Base-by-base conservation (phyloP, 768 basidiomycete species). In the Fistulinella prunicolor region DNA sequence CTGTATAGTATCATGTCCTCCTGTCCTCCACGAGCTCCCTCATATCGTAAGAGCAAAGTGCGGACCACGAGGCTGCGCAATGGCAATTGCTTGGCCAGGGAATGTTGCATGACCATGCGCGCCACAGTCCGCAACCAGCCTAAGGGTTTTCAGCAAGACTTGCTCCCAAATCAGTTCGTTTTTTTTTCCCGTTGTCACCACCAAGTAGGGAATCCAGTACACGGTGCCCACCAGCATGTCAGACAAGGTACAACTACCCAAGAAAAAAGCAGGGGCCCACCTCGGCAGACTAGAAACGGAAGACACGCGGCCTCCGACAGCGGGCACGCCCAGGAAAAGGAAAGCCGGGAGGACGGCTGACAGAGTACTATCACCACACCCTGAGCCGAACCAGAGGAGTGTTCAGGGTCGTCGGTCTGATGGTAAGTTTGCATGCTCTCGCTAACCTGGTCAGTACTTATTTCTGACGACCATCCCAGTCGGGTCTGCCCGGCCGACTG, bases 331-430 rank as follows among this genome's bases (percentile, higher is more conserved):
- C 24, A 68, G 50, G 54, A 66, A 66, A 54, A 65, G 65, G 52
- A 66, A 65, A 50, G 39, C 60, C 23, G 42, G 61, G 34, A 52
- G 41, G 36, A 42, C 46, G 30, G 44, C 40, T 29, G 50, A 48
- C 46, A 53, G 54, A 19, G 53, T 39, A n/a, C 43, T 39, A 16
- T 42, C 52, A 41, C 21, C 38, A 44, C 53, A 61, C 45, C 44
- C 56, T 42, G 53, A 55, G 34, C 46, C 50, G 42, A 53, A 38
- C 21, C 43, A 46, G 40, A 59, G 56, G 40, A 51, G 54, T 14
- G 34, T 17, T 51, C 60, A 61, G 62, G 57, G 57, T 49, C 57
- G 54, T 55, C 63, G 56, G 38, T 59, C 65, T 47, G 59, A 67
- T 50, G 46, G 63, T 69, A 50, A 46, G 56, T 48, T 44, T 35